Percentiles rank a stretch among this genome's conserved stretches.
These are phyloP conservation scores for Penicillium nucicola DNA, from an alignment of 495 filamentous ascomycete species.

Conservation along the genomic window DNA sequence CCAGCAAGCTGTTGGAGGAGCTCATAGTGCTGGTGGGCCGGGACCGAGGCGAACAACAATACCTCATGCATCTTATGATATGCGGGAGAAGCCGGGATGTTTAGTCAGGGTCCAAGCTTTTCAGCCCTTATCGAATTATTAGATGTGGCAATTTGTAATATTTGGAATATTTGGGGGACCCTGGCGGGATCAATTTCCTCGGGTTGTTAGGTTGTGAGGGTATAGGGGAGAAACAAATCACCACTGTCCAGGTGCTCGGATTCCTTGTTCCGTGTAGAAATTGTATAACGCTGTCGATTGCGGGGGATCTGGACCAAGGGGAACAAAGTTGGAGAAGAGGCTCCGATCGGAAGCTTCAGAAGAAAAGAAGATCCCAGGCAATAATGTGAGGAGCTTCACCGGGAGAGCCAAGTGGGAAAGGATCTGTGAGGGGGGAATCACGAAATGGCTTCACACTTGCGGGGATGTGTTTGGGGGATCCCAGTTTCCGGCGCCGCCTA, in stretches of 20 bases:
- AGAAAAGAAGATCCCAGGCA: not conserved
- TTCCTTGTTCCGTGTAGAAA: too few species aligned
- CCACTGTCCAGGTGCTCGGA: too few species aligned
- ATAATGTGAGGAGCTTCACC: slow-evolving; percentile 28
- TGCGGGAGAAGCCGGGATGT: slow-evolving; percentile 28
- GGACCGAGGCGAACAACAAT: slow-evolving; percentile 47
- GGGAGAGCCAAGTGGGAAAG: slow-evolving; percentile 25
- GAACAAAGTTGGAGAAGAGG: not conserved
- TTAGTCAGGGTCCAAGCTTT: slow-evolving; percentile 27
- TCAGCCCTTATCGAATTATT: slow-evolving; percentile 12
- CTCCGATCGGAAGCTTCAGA: not conserved
- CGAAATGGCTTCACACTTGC: slow-evolving; percentile 13
- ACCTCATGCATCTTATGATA: slow-evolving; percentile 42
- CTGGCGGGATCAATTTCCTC: too few species aligned
- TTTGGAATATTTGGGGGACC: too few species aligned
- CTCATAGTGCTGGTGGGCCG: slow-evolving; percentile 49
- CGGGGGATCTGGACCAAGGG: slow-evolving; percentile 2
- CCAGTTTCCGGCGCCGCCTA: slow-evolving; percentile 9
- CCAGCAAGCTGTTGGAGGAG: slow-evolving; percentile 66
- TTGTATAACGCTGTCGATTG: not conserved
- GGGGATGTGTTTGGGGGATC: slow-evolving; percentile 12
- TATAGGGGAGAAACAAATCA: too few species aligned
- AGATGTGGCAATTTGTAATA: slow-evolving; percentile 11
- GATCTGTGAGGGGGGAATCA: slow-evolving; percentile 19
- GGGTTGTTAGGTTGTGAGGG: too few species aligned